Base-by-base conservation (phyloP, 202 grass and related monocot species). In the Musa balbisiana region DNA sequence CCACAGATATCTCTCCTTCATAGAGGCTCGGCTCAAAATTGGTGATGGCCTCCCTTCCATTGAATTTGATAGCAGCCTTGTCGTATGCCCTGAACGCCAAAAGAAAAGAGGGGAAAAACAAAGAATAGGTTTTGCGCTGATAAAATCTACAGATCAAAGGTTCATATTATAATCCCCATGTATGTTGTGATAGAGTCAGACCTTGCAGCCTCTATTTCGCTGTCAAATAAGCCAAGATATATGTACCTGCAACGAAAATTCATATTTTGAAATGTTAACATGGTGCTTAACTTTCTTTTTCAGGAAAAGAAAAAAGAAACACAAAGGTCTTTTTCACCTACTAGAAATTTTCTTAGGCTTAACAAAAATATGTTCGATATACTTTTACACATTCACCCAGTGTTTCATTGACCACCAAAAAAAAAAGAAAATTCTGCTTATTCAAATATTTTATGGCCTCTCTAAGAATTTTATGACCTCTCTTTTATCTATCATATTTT, bases 171-270 rank as follows among this genome's bases (percentile, higher is more conserved):
- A 52, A 70, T 21, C 23, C 3, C 19, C 15, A 43, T 43, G 43
- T 3, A 52, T 16, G 17, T 20, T 20, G 3, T 51, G 33, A 19
- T 16, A 70, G 33, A 70, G 20, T 21, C 17, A n/a, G 14, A 80
- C 78, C 78, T 80, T 63, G 78, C 78, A 29, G 78, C 78, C 15
- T 80, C 69, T 64, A 80, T 43, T 73, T 80, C 78, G 53, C 20
- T 80, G 55, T 80, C 78, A 33, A 80, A 80, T 26, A 80, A 59
- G 13, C 78, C 78, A 53, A 80, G 78, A 80, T 80, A 80, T 10
- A 80, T 73, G 23, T 73, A 80, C 69, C 78, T 80, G 78, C 56
- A 80, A 79, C 11, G 11, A 54, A 33, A 20, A 63, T 16, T 15
- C 0, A 8, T n/a, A 20, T 33, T 59, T 33, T 59, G 43, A 25